Conservation (phyloP, 1,139 yeast genomes). For the Saccharomyces hybrid region DNA sequence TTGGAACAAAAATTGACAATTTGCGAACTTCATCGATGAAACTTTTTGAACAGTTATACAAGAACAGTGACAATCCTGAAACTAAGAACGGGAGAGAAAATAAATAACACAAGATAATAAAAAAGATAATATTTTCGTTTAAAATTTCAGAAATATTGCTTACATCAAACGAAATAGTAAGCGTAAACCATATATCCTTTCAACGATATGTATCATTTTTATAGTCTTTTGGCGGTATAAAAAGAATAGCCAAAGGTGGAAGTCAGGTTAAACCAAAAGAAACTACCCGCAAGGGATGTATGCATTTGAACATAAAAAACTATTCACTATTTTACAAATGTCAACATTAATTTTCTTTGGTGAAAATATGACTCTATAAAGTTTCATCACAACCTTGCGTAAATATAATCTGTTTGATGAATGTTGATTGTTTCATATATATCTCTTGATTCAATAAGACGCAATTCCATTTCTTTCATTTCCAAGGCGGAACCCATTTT, state of each 20-base stretch:
- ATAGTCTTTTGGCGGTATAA: neutral
- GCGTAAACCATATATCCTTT: neutral
- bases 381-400: constrained; percentile 8
- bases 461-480: constrained; percentile 30
- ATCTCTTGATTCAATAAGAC: constrained; percentile 28
- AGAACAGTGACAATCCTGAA: constrained; percentile 38
- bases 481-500: constrained; percentile 23
- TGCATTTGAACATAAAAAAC: neutral
- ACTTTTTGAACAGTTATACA: constrained; percentile 93
- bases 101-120: neutral
- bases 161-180: neutral
- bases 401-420: constrained; percentile 8
- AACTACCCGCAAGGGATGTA: neutral
- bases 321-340: neutral
- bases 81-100: neutral
- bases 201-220: neutral
- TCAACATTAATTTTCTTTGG: neutral
- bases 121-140: neutral
- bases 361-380: neutral
- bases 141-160: neutral
- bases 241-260: neutral
- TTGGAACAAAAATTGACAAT: constrained; percentile 53
- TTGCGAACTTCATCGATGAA: constrained; percentile 78
- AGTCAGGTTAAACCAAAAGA: neutral
- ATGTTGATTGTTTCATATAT: constrained; percentile 11